Evolutionary conservation across 495 filamentous ascomycete genomes (phyloP).

Genomic region (Staphylotrichum longicolle): DNA sequence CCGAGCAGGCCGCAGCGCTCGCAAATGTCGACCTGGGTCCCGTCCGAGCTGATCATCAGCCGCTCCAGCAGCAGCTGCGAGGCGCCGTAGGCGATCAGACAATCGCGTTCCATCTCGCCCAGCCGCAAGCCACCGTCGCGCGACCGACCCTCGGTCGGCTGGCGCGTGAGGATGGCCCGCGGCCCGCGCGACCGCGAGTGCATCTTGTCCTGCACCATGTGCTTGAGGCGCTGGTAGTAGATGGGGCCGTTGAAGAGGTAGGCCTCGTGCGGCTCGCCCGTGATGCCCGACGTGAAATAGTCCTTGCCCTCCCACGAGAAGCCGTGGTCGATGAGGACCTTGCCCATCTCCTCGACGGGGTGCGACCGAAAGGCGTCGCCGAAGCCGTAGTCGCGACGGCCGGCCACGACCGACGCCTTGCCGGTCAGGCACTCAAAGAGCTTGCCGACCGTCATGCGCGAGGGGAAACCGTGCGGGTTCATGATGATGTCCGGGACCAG

Average conservation of each 20-base stretch:
- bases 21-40: conserved; percentile 87
- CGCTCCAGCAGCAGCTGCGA: conserved; percentile 90
- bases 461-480: conserved; percentile 99
- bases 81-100: conserved; percentile 91
- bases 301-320: conserved; percentile 97
- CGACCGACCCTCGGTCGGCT: conserved; percentile 94
- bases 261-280: conserved; percentile 85
- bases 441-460: conserved; percentile 99
- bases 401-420: conserved; percentile 84
- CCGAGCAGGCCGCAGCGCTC: conserved; percentile 92
- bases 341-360: conserved; percentile 86
- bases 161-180: conserved; percentile 84
- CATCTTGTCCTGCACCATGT: conserved; percentile 99
- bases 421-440: conserved; percentile 93
- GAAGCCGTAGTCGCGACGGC: conserved; percentile 71
- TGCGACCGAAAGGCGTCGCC: conserved; percentile 94
- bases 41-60: conserved; percentile 90
- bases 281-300: conserved; percentile 91
- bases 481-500: conserved; percentile 98
- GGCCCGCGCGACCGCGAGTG: conserved; percentile 90
- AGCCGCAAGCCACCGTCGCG: conserved; percentile 88
- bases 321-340: conserved; percentile 77
- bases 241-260: conserved; percentile 99
- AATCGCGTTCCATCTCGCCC: conserved; percentile 99
- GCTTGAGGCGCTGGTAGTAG: conserved; percentile 99